Evolutionary conservation across 441 rosid genomes (phyloP).

Genomic region (Populus tomentosa): DNA sequence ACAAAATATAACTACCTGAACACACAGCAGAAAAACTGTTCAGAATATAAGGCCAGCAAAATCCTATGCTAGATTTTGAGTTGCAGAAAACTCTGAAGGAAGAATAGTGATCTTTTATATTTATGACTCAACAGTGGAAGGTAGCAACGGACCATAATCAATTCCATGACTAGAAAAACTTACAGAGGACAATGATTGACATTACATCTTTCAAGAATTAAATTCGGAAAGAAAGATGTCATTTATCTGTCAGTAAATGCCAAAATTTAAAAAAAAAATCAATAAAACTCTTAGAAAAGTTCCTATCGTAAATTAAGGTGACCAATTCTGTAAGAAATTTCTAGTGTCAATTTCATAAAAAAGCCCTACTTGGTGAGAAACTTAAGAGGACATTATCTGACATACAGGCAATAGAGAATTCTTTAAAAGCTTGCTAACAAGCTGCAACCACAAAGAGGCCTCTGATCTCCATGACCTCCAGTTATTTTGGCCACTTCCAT

Average conservation of each 20-base stretch:
- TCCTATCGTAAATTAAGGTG: not conserved
- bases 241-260: not conserved
- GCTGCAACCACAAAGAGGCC: slow-evolving; percentile 75
- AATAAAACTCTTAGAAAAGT: not conserved
- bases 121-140: not conserved
- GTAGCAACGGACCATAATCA: not conserved
- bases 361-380: not conserved
- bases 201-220: not conserved
- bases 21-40: slow-evolving; percentile 18
- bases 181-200: not conserved
- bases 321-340: not conserved
- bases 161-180: not conserved
- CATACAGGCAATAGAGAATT: slow-evolving; percentile 84
- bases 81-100: not conserved
- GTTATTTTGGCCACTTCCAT: slow-evolving; percentile 57
- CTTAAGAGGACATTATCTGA: slow-evolving; percentile 5
- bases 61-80: not conserved
- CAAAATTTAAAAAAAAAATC: slow-evolving; percentile 1
- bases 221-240: not conserved
- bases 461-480: slow-evolving; percentile 76
- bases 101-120: not conserved
- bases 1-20: slow-evolving; percentile 86
- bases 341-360: slow-evolving; percentile 7
- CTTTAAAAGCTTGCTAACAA: slow-evolving; percentile 82
- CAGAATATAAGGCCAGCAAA: slow-evolving; percentile 11